Evolutionary conservation across 2,329 filamentous ascomycete genomes (phyloP), one percentile per base, ranked within the genome.

Genomic region (Xylaria digitata): DNA sequence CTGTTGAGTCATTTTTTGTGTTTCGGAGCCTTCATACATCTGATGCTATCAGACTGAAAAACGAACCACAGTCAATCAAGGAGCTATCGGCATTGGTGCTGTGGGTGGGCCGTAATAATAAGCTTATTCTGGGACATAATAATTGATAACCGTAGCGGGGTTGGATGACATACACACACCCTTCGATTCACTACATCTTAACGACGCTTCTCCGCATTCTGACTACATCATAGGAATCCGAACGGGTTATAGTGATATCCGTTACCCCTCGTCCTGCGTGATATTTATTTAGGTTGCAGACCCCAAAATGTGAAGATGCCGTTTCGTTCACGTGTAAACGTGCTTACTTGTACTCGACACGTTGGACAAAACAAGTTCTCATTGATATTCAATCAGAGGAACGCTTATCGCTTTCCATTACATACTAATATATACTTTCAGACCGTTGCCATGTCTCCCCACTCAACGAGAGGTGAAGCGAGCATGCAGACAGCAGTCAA

Each of bases 391-490:
- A 9, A 26, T 19, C 6, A 34, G 26, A 19, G 19, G 26, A 34
- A 40, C 34, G 17, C 37, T 15, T 21, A 11, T 42, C n/a, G 40
- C 48, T 63, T 49, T 23, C 34, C 26, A n/a, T 15, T 45, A 57
- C 13, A 23, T 26, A 30, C 15, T 34, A 7, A 15, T 9, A 48
- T 15, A 30, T 11, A 58, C 8, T 37, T 46, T 34, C 21, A 32
- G 50, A 34, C 50, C 2, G n/a, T 37, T 52, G 65, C 40, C 1
- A 72, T 72, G 70, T 72, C 70, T 61, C 70, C 70, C 23, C 65
- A 69, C 54, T 61, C 69, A 11, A 71, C 70, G 17, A 70, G 67
- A 42, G 57, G 42, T 5, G 45, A 13, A 1, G 23, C 58, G 5
- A 45, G 59, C 13, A 34, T 70, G 21, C 63, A 67, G 37, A 13